Base-by-base conservation (phyloP, 352 stramenopile species). In the Globisporangium lucens region DNA sequence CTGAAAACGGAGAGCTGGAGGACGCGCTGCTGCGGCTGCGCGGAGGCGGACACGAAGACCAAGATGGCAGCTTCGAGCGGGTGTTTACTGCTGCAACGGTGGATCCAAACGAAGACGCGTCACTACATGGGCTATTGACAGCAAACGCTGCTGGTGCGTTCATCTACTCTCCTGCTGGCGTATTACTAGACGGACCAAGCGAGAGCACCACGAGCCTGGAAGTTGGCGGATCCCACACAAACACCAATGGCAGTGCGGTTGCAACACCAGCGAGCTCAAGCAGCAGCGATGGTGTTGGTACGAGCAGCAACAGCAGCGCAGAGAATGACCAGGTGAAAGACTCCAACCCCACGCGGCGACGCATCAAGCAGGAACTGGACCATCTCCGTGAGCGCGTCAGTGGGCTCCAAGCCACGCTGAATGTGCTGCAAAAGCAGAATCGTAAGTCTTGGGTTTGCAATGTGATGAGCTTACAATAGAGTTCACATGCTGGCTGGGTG, bases 321-420 rank as follows among this genome's bases (percentile, higher is more conserved):
- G 49, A 35, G n/a, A 63, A 33, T 22, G 30, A 43, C 6, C 36
- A 24, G 13, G 3, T 35, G 1, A 60, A 13, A 29, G 62, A 67
- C 17, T 59, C 49, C 10, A 67, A 67, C 29, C 51, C 51, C 22
- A 56, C 62, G 7, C 35, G 61, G 6, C 61, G 49, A 24, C 61
- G 61, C 17, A 13, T 51, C 24, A 67, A 67, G 35, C 24, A 52
- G 4, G 62, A 67, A 38, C 33, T 67, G 49, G 62, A 67, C n/a
- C 57, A 56, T 29, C 52, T 67, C 20, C 62, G 62, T 2, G 35
- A 67, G 62, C 62, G 62, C 24, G 62, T 56, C 24, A 20, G 13
- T 15, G 62, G 38, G 10, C 51, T 67, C 6, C 30, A 67, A 43
- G 51, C 22, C 33, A 59, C 24, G 22, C 36, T 67, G 36, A 15